These are phyloP conservation scores for Geoglossum glabrum DNA, from an alignment of 495 filamentous ascomycete species.

Conservation along the genomic window DNA sequence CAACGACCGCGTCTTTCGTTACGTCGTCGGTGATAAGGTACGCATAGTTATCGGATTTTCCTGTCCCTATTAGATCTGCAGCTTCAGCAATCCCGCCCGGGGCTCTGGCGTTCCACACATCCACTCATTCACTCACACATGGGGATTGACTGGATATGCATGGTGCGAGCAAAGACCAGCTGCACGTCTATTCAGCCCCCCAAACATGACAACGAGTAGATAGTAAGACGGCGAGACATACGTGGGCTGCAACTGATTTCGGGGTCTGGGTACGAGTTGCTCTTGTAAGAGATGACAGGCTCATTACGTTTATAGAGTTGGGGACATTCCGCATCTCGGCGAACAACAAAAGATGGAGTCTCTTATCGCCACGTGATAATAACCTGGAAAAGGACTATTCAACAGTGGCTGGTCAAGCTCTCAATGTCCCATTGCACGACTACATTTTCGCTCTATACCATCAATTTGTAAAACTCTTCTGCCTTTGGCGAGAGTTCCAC, in stretches of 20 bases:
- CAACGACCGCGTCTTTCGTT: conserved; percentile 77
- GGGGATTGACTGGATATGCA: conserved; percentile 95
- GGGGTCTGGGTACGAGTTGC: background rate
- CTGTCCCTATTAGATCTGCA: conserved; percentile 43
- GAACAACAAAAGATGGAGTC: background rate
- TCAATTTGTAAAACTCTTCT: conserved; percentile 34
- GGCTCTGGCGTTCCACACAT: too few relatives aligned
- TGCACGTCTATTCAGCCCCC: background rate
- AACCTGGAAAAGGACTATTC: background rate
- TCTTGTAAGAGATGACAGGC: background rate
- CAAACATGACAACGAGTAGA: background rate
- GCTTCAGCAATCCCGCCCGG: background rate
- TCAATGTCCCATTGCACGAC: background rate
- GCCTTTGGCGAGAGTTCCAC: conserved; percentile 72
- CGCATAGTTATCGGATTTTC: conserved; percentile 84
- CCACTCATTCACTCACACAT: conserved; percentile 86
- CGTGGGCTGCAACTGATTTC: background rate
- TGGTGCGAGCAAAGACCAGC: conserved; percentile 24
- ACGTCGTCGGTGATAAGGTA: conserved; percentile 87
- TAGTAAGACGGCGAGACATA: background rate
- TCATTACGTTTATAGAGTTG: too few relatives aligned
- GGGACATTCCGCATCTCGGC: too few relatives aligned
- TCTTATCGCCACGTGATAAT: conserved; percentile 1
- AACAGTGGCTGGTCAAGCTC: background rate
- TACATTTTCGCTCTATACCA: background rate